These are phyloP conservation scores for Nicotiana tomentosiformis DNA, from an alignment of 257 asterid species.

Conservation along the genomic window DNA sequence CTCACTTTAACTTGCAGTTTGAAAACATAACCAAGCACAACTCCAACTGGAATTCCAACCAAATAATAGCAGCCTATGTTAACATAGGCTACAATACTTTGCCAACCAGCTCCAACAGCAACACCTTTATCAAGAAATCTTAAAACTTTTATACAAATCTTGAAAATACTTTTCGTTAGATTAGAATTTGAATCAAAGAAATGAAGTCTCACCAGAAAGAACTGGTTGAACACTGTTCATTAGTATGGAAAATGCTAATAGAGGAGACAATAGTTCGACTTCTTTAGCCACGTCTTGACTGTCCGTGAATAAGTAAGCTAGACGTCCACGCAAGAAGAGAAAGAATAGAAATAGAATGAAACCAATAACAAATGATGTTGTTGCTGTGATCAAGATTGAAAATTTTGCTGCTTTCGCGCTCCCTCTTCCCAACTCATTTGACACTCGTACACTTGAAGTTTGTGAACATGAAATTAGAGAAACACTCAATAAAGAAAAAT, in stretches of 20 bases:
- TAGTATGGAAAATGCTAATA: conserved; percentile 37
- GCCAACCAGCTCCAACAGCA: conserved; percentile 54
- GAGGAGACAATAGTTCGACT: conserved; percentile 29
- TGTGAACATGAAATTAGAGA: background rate
- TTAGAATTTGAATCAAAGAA: background rate
- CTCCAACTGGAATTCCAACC: conserved; percentile 38
- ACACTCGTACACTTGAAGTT: conserved; percentile 37
- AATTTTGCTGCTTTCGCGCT: conserved; percentile 38
- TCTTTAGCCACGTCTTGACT: conserved; percentile 22
- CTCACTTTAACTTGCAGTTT: conserved; percentile 35
- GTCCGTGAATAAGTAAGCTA: conserved; percentile 34
- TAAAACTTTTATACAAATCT: background rate
- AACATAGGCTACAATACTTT: conserved; percentile 35
- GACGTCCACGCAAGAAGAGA: conserved; percentile 23
- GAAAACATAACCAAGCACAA: conserved; percentile 30
- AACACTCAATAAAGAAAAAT: background rate
- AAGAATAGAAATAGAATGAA: conserved; percentile 24
- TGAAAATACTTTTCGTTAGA: background rate
- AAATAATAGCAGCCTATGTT: conserved; percentile 40
- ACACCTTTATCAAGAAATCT: conserved; percentile 15
- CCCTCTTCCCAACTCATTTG: conserved; percentile 49
- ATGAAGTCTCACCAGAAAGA: conserved; percentile 36
- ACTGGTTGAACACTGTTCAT: conserved; percentile 48
- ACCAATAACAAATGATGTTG: conserved; percentile 35
- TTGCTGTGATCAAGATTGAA: conserved; percentile 25